Evolutionary conservation across 768 basidiomycete species (phyloP).

Genomic region (Fomitopsis pulvina): DNA sequence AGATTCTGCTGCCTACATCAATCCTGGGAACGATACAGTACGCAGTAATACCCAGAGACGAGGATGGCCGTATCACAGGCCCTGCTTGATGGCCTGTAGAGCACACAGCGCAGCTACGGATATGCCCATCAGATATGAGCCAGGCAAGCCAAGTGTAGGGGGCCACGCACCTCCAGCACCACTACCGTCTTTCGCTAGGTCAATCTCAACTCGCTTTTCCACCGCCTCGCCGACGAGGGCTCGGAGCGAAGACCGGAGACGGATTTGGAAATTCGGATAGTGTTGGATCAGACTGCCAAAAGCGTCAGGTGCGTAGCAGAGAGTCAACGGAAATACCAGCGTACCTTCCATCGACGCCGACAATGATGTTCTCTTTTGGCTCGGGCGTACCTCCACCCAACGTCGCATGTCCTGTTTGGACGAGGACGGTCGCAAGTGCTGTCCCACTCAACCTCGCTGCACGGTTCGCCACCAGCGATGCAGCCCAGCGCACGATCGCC

Average conservation of each 20-base stretch:
- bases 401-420: slow-evolving; percentile 71
- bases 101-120: slow-evolving; percentile 79
- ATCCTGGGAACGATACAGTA: not conserved
- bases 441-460: slow-evolving; percentile 82
- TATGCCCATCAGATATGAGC: not conserved
- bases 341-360: slow-evolving; percentile 93
- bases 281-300: slow-evolving; percentile 79
- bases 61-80: not conserved
- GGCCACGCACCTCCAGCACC: slow-evolving; percentile 85
- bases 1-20: not conserved
- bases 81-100: slow-evolving; percentile 67
- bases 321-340: slow-evolving; percentile 8
- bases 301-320: not conserved
- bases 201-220: slow-evolving; percentile 77
- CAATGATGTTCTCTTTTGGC: slow-evolving; percentile 44
- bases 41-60: not conserved
- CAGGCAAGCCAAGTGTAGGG: not conserved
- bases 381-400: slow-evolving; percentile 30
- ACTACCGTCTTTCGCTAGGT: slow-evolving; percentile 94
- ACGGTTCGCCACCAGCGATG: slow-evolving; percentile 68
- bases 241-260: slow-evolving; percentile 69
- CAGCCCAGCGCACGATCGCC: slow-evolving; percentile 78
- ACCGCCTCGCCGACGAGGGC: slow-evolving; percentile 72
- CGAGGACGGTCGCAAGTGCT: slow-evolving; percentile 78
- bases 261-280: slow-evolving; percentile 80